Evolutionary conservation across 805 yeast species (phyloP), one percentile per base, ranked within the genome.

Genomic region (Huiozyma sinensis): DNA sequence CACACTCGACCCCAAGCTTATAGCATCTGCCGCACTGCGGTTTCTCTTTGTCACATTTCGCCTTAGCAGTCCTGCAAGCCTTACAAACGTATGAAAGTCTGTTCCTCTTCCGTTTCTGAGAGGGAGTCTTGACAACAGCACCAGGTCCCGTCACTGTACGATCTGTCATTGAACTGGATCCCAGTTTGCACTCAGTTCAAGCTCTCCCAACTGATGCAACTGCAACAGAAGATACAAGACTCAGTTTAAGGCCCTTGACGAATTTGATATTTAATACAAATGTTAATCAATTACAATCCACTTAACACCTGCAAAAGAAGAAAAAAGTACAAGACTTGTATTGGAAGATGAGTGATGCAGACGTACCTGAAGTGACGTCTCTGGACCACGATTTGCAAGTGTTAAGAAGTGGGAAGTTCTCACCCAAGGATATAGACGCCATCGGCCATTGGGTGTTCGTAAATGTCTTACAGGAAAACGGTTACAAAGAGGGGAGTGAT

Each of bases 351-450:
- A 17, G 4, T 4, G 24, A 17, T 17, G 4, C 24, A 17, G 24
- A 17, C 2, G 61, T 52, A 39, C 55, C 72, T 13, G 72, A 68
- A 40, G 74, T 70, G 6, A 72, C 85, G 0, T 79, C 81, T 28
- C 59, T 82, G 33, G 89, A 82, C 54, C 78, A 79, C 42, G 87
- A 81, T 56, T 60, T 83, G 36, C 64, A 58, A 31, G 56, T 54
- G 9, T 67, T 81, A 0, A 68, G 90, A 49, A 53, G 59, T 6
- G 63, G 64, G 7, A 83, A 81, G 54, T 83, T 78, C 55, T 62
- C 70, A 35, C 51, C 43, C 17, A 54, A 56, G 10, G 57, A 67
- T 7, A 60, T 70, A 5, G 47, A 60, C 1, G 65, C 74, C 41
- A 72, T 75, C 12, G 71, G 71, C 50, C 51, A 56, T 6, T 86